Evolutionary conservation across 495 filamentous ascomycete genomes (phyloP).

Genomic region (Penicillium steckii): DNA sequence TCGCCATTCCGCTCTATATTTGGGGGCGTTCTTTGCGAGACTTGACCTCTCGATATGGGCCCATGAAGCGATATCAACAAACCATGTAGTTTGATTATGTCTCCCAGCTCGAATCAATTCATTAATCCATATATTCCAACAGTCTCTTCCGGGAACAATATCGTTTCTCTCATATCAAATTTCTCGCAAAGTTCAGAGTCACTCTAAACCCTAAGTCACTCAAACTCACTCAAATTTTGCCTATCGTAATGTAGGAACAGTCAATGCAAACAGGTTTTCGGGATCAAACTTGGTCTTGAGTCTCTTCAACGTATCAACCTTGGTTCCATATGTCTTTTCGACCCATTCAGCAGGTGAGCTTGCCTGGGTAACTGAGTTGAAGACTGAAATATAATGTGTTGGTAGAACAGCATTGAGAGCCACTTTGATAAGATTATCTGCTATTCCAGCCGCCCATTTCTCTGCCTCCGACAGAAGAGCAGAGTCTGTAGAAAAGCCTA

Average conservation of each 20-base stretch:
- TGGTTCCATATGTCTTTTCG: slow-evolving; percentile 20
- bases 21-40: slow-evolving; percentile 19
- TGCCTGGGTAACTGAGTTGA: slow-evolving; percentile 1
- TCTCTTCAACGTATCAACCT: slow-evolving; percentile 14
- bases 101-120: no score
- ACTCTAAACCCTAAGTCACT: no score
- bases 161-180: no score
- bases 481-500: slow-evolving; percentile 15
- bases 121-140: no score
- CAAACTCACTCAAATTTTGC: no score
- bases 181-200: no score
- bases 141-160: no score
- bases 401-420: slow-evolving; percentile 24
- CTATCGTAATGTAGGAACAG: slow-evolving; percentile 21
- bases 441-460: slow-evolving; percentile 29
- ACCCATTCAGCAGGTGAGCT: slow-evolving; percentile 1
- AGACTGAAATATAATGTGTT: slow-evolving; percentile 29
- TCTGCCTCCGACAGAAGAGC: no score
- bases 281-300: slow-evolving; percentile 35
- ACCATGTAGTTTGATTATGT: no score
- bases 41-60: slow-evolving; percentile 27
- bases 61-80: slow-evolving; percentile 32
- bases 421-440: slow-evolving; percentile 13
- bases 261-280: slow-evolving; percentile 28
- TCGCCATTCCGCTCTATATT: slow-evolving; percentile 27